Evolutionary conservation across 345 rosid genomes (phyloP), one percentile per base, ranked within the genome.

Genomic region (Eucalyptus microcorys): DNA sequence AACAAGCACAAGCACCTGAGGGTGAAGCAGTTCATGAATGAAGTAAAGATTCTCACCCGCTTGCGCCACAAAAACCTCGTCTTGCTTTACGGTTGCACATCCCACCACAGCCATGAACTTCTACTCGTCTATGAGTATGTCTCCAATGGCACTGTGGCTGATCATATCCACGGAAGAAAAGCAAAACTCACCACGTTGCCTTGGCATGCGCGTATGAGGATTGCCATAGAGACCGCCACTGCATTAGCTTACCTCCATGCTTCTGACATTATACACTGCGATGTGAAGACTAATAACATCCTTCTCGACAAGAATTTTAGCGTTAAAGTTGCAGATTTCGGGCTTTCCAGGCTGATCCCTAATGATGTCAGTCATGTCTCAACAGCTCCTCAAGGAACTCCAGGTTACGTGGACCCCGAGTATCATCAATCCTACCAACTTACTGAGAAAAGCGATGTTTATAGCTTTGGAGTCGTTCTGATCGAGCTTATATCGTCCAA

Each of bases 371-470:
- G 87, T 27, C 90, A 89, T 34, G 84, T 89, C 47, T 89, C 90
- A 26, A 89, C 90, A 27, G 87, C 90, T 87, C 90, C 90, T 30
- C 90, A 88, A 42, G 90, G 90, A 10, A 85, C 90, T 16, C 90
- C 87, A 11, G 87, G 90, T 6, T 89, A 89, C 32, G 85, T 89
- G 12, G 90, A 89, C 40, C 90, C 90, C 3, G 85, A 89, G 68
- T 89, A 89, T 76, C 55, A 89, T 45, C 87, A 89, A 17, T 89
- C 86, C 90, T 85, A 89, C 49, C 87, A 89, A 81, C 49, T 89
- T 87, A 89, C 90, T 10, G 90, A 89, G 24, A 84, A 85, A 87
- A 89, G 90, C 68, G 88, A 89, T 27, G 87, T 89, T 22, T 89
- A 86, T 37, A 89, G 90, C 61, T 89, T 86, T 45, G 87, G 90